Evolutionary conservation across 1,284 basidiomycete species (phyloP).

Genomic region (Puccinia brachypodii): DNA sequence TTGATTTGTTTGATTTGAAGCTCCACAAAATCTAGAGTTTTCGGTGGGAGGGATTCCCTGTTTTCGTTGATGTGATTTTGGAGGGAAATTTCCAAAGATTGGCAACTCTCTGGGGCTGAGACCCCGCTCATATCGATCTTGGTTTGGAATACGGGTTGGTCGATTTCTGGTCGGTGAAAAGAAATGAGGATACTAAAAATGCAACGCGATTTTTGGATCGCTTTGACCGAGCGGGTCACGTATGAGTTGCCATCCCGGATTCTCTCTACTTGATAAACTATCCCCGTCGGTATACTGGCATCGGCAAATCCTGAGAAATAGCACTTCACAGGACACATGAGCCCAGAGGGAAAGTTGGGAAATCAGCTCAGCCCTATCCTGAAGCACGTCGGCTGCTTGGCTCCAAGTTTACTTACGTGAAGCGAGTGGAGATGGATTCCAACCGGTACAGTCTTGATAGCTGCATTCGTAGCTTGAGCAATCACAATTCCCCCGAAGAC

Average conservation of each 20-base stretch:
- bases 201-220: slow-evolving; percentile 70
- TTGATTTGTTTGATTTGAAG: slow-evolving; percentile 30
- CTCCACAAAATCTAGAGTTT: background rate
- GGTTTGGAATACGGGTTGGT: slow-evolving; percentile 62
- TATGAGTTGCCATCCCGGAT: slow-evolving; percentile 75
- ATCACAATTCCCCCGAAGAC: slow-evolving; percentile 66
- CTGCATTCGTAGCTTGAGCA: slow-evolving; percentile 55
- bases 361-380: background rate
- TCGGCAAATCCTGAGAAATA: slow-evolving; percentile 80
- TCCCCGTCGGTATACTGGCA: slow-evolving; percentile 65
- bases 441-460: slow-evolving; percentile 49
- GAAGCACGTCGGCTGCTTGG: background rate
- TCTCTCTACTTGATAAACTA: slow-evolving; percentile 79
- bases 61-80: slow-evolving; percentile 24
- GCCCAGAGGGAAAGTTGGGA: slow-evolving; percentile 45
- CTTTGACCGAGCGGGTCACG: slow-evolving; percentile 71
- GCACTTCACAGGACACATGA: slow-evolving; percentile 63
- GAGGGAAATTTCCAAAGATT: slow-evolving; percentile 8
- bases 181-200: slow-evolving; percentile 84
- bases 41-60: background rate
- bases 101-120: background rate
- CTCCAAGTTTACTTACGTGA: slow-evolving; percentile 62
- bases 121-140: background rate
- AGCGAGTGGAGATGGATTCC: slow-evolving; percentile 63
- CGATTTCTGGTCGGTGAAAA: slow-evolving; percentile 76